These are phyloP conservation scores for Xylaria intraflava DNA, from an alignment of 495 filamentous ascomycete genomes.

Conservation along the genomic window DNA sequence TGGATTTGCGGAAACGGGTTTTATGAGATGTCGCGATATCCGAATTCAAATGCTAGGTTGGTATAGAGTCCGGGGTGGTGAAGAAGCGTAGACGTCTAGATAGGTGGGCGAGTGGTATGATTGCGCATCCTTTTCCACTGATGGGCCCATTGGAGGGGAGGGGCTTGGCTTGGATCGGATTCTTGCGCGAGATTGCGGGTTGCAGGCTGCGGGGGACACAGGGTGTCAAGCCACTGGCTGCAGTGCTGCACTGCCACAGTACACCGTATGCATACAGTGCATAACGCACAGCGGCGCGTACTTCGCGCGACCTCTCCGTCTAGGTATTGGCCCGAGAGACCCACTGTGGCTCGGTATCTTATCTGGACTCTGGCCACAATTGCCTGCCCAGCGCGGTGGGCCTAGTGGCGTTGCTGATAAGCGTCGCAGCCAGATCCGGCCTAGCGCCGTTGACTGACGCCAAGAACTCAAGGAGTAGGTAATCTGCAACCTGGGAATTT, in stretches of 20 bases:
- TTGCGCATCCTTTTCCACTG: not conserved
- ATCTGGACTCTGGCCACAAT: not conserved
- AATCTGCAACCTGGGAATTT: slow-evolving; percentile 28
- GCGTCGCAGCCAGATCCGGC: slow-evolving; percentile 1
- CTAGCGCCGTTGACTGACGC: slow-evolving; percentile 5
- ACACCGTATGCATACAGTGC: no score
- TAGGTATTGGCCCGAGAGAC: no score
- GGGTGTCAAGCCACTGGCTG: slow-evolving; percentile 4
- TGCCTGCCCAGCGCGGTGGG: no score
- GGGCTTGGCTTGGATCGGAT: slow-evolving; percentile 1
- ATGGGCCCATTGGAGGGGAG: not conserved
- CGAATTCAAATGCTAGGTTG: not conserved
- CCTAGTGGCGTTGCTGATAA: not conserved
- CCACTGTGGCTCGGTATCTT: not conserved
- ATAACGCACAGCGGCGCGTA: no score
- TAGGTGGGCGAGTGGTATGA: not conserved
- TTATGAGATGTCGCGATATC: not conserved
- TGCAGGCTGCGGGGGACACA: no score
- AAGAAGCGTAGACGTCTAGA: slow-evolving; percentile 4
- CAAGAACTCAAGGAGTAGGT: slow-evolving; percentile 5
- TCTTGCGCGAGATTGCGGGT: slow-evolving; percentile 5
- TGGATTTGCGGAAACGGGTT: not conserved
- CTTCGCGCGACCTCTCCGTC: no score
- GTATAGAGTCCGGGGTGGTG: not conserved
- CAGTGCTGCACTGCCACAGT: no score